Evolutionary conservation across 2,329 filamentous ascomycete species (phyloP), one percentile per base, ranked within the genome.

Genomic region (Trichoderma arundinaceum): DNA sequence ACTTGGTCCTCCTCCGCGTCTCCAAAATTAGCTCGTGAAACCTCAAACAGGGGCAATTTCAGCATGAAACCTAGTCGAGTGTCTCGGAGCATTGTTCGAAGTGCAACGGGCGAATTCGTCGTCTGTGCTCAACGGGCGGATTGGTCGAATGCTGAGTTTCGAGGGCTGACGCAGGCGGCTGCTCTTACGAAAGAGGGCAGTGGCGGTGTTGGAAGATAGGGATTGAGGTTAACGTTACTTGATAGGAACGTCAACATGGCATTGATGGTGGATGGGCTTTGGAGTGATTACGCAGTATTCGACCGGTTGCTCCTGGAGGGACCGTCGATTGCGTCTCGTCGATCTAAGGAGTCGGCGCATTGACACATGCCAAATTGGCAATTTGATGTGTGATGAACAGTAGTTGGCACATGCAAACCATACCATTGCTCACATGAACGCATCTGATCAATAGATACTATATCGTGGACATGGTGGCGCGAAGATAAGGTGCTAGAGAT

Each of bases 11-110:
- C 4, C 15, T 35, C 59, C 59, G 59, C 49, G 28, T 39, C 2
- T 4, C n/a, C 19, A 12, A n/a, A 39, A 28, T 19, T 10, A 44
- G 33, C 57, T 39, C 46, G n/a, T 15, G 19, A 41, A 38, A 44
- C 17, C 39, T 63, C 60, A 54, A 63, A 63, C 60, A 63, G 60
- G 48, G 60, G 60, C n/a, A 13, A 53, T 17, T 62, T 63, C 39
- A 62, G 22, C 60, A 19, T 53, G 60, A 53, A 63, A 63, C 60
- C 35, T 13, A 7, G 39, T 53, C 49, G 60, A 44, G 49, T 35
- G 60, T 53, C 17, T 53, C 28, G 28, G 46, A 38, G n/a, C 13
- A 28, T 33, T 8, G 3, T 4, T 46, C 17, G 44, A 46, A 17
- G 22, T 28, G 22, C 22, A 46, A 17, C 7, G 22, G 39, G n/a